Conservation (phyloP, 2,329 filamentous ascomycete species). For the Cercospora sp. region DNA sequence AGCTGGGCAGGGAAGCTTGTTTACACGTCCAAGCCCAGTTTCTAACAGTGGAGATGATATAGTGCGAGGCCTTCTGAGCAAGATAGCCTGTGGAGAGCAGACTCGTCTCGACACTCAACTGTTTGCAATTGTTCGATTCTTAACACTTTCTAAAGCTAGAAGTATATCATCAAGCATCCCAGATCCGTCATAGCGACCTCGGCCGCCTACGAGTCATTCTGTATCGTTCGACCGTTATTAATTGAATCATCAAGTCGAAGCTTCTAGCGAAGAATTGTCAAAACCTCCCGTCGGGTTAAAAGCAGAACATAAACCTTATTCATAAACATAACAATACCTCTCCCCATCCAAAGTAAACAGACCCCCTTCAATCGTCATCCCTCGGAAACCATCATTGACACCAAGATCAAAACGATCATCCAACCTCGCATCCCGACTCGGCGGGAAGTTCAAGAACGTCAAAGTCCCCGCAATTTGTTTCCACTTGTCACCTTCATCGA, state of each 20-base stretch:
- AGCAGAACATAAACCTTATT: not conserved
- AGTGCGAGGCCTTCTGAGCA: not conserved
- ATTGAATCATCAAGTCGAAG: not conserved
- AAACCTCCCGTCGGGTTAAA: not conserved
- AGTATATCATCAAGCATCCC: not conserved
- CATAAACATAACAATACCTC: constrained; percentile 24
- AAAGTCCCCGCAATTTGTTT: constrained; percentile 16
- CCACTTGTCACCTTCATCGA: not conserved
- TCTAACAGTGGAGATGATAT: not conserved
- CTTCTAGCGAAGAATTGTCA: not conserved
- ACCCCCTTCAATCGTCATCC: constrained; percentile 14
- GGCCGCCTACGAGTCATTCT: not conserved
- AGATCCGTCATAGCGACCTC: not conserved
- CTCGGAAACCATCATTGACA: constrained; percentile 14
- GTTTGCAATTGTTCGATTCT: too few species aligned
- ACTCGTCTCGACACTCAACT: too few species aligned
- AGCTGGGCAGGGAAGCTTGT: not conserved
- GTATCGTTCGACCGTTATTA: too few species aligned
- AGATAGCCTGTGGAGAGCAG: too few species aligned
- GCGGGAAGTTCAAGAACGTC: constrained; percentile 16
- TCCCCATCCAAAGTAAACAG: constrained; percentile 14
- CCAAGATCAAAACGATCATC: constrained; percentile 19
- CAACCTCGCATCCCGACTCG: constrained; percentile 10
- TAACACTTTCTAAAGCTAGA: not conserved
- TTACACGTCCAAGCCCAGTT: not conserved